Base-by-base conservation (phyloP, 73 alveolate species). In the Paramecium primaurelia region DNA sequence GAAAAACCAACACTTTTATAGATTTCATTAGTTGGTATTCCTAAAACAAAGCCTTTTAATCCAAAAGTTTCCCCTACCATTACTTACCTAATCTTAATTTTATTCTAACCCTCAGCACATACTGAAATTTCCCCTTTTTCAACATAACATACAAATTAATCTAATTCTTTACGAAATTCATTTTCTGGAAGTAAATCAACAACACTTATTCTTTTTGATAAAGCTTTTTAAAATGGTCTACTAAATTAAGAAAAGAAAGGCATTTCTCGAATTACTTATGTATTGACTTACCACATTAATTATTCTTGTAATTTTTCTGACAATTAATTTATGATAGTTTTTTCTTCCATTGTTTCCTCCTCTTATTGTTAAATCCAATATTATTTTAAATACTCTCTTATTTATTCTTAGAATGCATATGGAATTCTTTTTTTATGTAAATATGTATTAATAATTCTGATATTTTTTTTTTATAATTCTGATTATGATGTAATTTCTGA, bases 321-420 rank as follows among this genome's bases (percentile, higher is more conserved):
- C 20, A 84, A 51, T 47, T 44, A 26, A 28, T 12, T 20, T 6
- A 84, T 84, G 38, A 84, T 84, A 7, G 51, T 42, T 26, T 47
- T 47, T 47, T 84, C 92, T 32, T 84, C 58, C 30, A 22, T 16
- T 14, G 54, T 42, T 84, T 84, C 44, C 18, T 54, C 77, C 49
- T 45, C 42, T 3, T 37, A 10, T 16, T 42, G 20, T 84, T 25
- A 49, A 10, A 93, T 45, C 94, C 98, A 77, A 86, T 93, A 90
- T 93, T 90, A 64, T 32, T 93, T 94, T 30, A 95, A 73, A 77
- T 93, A 95, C 42, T 94, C 47, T 80, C 94, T 88, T 8, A 93
- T 92, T 83, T 85, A 71, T n/a, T 87, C 37, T 90, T 92, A 45
- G 6, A 95, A 69, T 8, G 92, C 94, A 22, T 80, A 44, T 11